Conservation (phyloP, 257 asterid species). For the Solanum medicagineum region DNA sequence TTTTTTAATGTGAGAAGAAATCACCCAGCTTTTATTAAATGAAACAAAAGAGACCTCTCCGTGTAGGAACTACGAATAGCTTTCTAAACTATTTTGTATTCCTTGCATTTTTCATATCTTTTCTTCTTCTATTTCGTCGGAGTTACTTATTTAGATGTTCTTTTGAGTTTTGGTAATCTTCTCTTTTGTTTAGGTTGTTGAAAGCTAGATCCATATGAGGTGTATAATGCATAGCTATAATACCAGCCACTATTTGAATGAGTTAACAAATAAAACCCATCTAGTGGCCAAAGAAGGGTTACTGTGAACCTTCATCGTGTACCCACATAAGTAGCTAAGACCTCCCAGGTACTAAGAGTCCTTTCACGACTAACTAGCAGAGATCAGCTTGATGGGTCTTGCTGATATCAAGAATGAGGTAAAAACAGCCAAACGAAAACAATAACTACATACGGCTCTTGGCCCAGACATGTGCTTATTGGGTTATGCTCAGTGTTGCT, state of each 20-base stretch:
- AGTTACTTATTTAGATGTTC: not conserved
- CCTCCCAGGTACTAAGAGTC: not conserved
- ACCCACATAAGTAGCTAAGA: not conserved
- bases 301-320: not conserved
- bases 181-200: not conserved
- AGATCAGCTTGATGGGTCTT: not conserved
- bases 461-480: not conserved
- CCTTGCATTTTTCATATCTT: not conserved
- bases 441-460: not conserved
- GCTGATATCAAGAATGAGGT: not conserved
- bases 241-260: not conserved
- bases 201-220: not conserved
- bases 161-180: not conserved
- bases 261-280: not conserved
- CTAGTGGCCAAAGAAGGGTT: not conserved
- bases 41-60: not conserved
- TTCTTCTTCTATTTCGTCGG: not conserved
- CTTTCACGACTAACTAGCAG: not conserved
- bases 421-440: not conserved
- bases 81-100: not conserved
- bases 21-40: not conserved
- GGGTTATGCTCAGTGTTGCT: not conserved
- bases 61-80: not conserved
- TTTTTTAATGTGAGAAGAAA: not conserved
- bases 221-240: not conserved